Evolutionary conservation across 192 early-diverging fungal genomes (phyloP), one percentile per base, ranked within the genome.

Genomic region (Helicostylum pulchrum): DNA sequence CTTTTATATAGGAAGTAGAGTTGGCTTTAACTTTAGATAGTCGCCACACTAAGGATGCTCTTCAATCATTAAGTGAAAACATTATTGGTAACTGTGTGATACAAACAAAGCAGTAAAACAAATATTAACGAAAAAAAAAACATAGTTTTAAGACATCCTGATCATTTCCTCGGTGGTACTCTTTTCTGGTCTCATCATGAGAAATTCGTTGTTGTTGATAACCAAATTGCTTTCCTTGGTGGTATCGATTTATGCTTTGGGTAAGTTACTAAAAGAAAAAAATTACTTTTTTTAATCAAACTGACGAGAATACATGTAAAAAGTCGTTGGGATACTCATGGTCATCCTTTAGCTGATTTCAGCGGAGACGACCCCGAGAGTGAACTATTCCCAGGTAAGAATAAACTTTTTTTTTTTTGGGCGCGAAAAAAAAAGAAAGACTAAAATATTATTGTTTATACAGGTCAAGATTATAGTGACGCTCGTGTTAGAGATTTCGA

Each of bases 121-220:
- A 0, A 39, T 9, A 39, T 10, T 47, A 31, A 26, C 12, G 4
- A 64, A 64, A 20, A 43, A 30, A 52, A 14, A 4, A 12, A 23
- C 23, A 17, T 64, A 83, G 90, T 96, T 6, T 83, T 89, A 70
- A 85, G 94, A 12, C 89, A 96, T 71, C 94, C 94, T 8, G 88
- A 96, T 66, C 93, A 95, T 66, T 63, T 72, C 57, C 76, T 91
- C 32, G 85, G 82, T 42, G 89, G 88, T 26, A 92, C 91, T 4
- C 84, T 89, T 73, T 92, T 93, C 81, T 96, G 94, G 94, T 92
- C 94, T 45, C 89, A 90, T 68, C 88, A 90, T 64, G 88, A 88
- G 39, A 94, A 94, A 70, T 83, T 89, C 61, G 80, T 88, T 0
- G 78, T 92, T 0, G 77, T 94, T 0, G 92, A 94, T 73, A 85